Percentiles rank a stretch among this genome's conserved stretches.
Conservation (phyloP, 441 rosid species). For the Brassica balearica region DNA sequence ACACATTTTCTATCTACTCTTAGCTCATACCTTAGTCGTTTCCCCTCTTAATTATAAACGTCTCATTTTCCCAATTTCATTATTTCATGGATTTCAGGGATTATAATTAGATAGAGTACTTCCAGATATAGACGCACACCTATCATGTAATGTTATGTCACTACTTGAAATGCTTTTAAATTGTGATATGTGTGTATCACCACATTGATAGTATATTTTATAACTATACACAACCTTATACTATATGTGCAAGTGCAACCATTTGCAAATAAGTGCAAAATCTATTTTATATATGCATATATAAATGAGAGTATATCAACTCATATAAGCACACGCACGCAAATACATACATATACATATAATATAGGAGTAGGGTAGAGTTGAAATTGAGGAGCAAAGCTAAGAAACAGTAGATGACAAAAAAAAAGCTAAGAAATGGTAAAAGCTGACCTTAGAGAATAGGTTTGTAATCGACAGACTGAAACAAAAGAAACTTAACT, state of each 20-base stretch:
- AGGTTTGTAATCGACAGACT: slow-evolving; percentile 42
- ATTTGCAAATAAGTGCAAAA: slow-evolving; percentile 1
- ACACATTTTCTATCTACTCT: neutral
- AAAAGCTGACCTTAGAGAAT: slow-evolving; percentile 40
- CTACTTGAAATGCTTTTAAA: neutral
- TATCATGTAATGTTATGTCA: slow-evolving; percentile 39
- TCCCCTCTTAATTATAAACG: slow-evolving; percentile 6
- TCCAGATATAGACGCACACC: slow-evolving; percentile 33
- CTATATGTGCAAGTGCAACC: neutral
- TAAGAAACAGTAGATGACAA: slow-evolving; percentile 34
- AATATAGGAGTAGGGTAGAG: slow-evolving; percentile 35
- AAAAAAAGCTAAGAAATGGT: slow-evolving; percentile 33
- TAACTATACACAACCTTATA: neutral
- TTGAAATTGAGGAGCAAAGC: slow-evolving; percentile 47
- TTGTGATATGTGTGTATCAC: neutral
- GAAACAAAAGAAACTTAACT: slow-evolving; percentile 45
- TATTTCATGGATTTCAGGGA: slow-evolving; percentile 27
- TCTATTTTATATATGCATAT: neutral
- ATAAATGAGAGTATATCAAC: neutral
- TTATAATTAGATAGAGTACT: slow-evolving; percentile 5
- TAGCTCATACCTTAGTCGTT: neutral
- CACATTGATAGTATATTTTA: slow-evolving; percentile 5
- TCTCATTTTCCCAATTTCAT: neutral
- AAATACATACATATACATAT: neutral
- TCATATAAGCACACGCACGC: neutral